Percentiles rank a stretch among this genome's conserved stretches.
Conservation (phyloP, 2,329 filamentous ascomycete genomes). For the Intubia oerlemansii region DNA sequence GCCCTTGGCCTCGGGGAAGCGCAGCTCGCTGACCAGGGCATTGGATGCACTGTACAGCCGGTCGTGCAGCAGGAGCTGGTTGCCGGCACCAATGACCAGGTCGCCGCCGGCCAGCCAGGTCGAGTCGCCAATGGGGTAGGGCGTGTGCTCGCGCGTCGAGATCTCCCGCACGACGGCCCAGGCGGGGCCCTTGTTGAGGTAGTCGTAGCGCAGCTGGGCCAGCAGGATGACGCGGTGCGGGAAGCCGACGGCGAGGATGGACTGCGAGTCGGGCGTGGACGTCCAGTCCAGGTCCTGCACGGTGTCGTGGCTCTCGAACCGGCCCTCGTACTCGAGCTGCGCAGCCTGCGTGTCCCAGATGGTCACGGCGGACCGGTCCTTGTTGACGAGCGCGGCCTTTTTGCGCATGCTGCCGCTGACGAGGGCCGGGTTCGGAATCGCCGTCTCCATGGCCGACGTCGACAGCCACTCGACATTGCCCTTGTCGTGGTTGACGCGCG, state of each 20-base stretch:
- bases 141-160: constrained; percentile 57
- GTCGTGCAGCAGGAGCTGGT: constrained; percentile 73
- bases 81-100: constrained; percentile 72
- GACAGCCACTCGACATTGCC: constrained; percentile 56
- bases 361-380: constrained; percentile 49
- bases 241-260: constrained; percentile 81
- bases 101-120: constrained; percentile 77
- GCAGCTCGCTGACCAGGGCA: constrained; percentile 30
- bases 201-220: constrained; percentile 78
- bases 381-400: constrained; percentile 67
- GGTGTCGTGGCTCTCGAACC: constrained; percentile 48
- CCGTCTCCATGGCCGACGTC: constrained; percentile 65
- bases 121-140: constrained; percentile 80
- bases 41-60: constrained; percentile 47
- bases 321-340: constrained; percentile 61
- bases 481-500: constrained; percentile 41
- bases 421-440: constrained; percentile 48
- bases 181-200: constrained; percentile 69
- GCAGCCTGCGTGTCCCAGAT: constrained; percentile 80
- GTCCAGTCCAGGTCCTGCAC: constrained; percentile 89
- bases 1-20: constrained; percentile 24
- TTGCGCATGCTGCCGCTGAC: constrained; percentile 73
- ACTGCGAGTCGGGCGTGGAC: constrained; percentile 72
- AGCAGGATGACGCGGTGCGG: constrained; percentile 66
- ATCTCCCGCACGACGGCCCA: constrained; percentile 78